A percentile compares a stretch with the other conserved stretches of the same genome.
Conservation (phyloP, 805 yeast genomes). For the Ogataea pilisensis region DNA sequence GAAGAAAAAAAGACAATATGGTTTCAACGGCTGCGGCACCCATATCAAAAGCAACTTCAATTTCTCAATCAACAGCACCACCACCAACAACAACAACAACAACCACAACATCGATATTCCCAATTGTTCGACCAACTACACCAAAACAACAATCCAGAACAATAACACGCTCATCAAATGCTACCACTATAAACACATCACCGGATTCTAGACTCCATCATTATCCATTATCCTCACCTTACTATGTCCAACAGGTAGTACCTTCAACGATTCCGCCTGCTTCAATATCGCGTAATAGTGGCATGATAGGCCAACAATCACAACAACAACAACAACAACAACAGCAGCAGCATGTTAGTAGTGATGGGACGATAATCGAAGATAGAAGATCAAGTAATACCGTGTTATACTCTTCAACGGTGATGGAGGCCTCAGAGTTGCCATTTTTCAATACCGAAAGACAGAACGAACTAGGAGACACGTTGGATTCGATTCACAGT, state of each 20-base stretch:
- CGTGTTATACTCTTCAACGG: background rate
- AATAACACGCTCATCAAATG: background rate
- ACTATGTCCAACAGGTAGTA: background rate
- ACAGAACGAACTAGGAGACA: constrained; percentile 16
- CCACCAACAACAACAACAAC: background rate
- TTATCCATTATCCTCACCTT: constrained; percentile 20
- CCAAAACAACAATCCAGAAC: constrained; percentile 16
- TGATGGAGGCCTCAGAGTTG: constrained; percentile 7
- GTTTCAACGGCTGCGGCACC: background rate
- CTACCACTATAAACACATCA: constrained; percentile 11
- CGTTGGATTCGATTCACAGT: constrained; percentile 38
- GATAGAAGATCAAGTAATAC: background rate
- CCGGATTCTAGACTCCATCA: constrained; percentile 15
- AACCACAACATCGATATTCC: constrained; percentile 9
- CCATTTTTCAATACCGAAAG: constrained; percentile 20
- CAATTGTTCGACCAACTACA: constrained; percentile 20
- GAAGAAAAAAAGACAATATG: background rate
- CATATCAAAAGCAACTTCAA: too few relatives aligned
- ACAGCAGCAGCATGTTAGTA: background rate
- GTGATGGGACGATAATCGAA: background rate
- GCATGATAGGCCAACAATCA: too few relatives aligned
- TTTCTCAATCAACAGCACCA: too few relatives aligned
- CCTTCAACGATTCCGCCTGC: background rate
- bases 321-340: background rate
- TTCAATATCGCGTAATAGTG: too few relatives aligned